Percentiles rank a stretch among this genome's conserved stretches.
phyloP scores from a whole-genome alignment of 805 yeast genomes.

The Starmerella gropengiesseri region DNA sequence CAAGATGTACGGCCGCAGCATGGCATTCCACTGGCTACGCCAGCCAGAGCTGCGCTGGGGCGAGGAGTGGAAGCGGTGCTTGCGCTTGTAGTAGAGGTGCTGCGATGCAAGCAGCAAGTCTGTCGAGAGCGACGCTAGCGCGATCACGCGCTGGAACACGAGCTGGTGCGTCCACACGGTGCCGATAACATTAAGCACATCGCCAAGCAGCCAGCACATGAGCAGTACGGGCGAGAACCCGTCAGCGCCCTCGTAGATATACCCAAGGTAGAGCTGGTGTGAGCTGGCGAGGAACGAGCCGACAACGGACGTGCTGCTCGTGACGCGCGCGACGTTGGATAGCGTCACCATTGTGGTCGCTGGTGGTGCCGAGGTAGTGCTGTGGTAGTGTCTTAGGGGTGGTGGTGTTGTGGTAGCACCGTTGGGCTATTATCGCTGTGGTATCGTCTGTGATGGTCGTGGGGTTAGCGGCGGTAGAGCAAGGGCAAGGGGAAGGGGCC shows the following conservation, averaged over 20 bases:
- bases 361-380: no score
- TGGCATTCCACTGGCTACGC: constrained; percentile 12
- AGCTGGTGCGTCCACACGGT: constrained; percentile 28
- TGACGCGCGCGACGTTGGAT: constrained; percentile 19
- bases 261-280: constrained; percentile 26
- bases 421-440: no score
- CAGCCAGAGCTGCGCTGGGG: constrained; percentile 9
- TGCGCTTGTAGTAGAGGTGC: constrained; percentile 24
- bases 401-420: no score
- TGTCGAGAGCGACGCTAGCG: constrained; percentile 21
- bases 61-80: constrained; percentile 1
- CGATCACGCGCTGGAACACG: constrained; percentile 26
- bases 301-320: constrained; percentile 23
- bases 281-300: constrained; percentile 28
- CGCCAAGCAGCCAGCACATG: constrained; percentile 28
- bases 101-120: constrained; percentile 25
- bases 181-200: constrained; percentile 27
- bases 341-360: constrained; percentile 8
- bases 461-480: no score
- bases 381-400: no score
- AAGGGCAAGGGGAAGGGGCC: no score
- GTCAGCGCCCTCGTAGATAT: constrained; percentile 23
- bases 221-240: constrained; percentile 27
- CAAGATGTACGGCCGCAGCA: constrained; percentile 17
- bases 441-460: no score